Conservation (phyloP, 176 grass and related monocot genomes). For the Cenchrus fungigraminus region DNA sequence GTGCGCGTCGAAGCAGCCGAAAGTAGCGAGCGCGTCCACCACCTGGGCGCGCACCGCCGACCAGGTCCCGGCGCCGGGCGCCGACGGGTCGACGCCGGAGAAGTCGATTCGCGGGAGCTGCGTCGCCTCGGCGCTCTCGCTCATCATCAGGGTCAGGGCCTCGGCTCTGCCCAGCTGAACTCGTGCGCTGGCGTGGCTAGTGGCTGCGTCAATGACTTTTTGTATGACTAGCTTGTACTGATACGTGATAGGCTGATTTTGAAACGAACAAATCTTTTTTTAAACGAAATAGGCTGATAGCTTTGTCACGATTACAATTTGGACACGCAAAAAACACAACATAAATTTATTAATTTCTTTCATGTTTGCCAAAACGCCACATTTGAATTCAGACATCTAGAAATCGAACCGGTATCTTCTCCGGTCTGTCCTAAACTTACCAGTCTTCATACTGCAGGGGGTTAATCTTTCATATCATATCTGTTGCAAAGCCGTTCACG, state of each 20-base stretch:
- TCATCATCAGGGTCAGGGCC: background rate
- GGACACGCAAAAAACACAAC: background rate
- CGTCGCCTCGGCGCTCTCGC: background rate
- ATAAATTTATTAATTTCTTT: background rate
- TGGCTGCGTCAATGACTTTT: too few species aligned
- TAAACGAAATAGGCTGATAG: too few species aligned
- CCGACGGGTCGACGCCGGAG: constrained; percentile 24
- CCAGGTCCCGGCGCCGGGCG: constrained; percentile 17
- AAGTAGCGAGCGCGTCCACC: constrained; percentile 43
- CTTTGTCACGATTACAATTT: background rate
- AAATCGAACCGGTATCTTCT: background rate
- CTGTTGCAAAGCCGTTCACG: background rate
- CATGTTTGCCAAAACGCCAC: background rate
- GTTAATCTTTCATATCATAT: background rate
- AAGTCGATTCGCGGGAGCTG: constrained; percentile 38
- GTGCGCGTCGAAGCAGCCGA: constrained; percentile 63
- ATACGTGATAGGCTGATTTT: too few species aligned
- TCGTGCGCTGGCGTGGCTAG: background rate
- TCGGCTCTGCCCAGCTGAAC: background rate
- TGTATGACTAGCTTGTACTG: too few species aligned
- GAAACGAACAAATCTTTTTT: too few species aligned
- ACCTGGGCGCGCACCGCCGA: constrained; percentile 25
- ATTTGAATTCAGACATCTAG: background rate
- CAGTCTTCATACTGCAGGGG: background rate
- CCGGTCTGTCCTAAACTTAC: background rate